Evolutionary conservation across 75 land plant species (phyloP).

Genomic region (Ceratopteris richardii): DNA sequence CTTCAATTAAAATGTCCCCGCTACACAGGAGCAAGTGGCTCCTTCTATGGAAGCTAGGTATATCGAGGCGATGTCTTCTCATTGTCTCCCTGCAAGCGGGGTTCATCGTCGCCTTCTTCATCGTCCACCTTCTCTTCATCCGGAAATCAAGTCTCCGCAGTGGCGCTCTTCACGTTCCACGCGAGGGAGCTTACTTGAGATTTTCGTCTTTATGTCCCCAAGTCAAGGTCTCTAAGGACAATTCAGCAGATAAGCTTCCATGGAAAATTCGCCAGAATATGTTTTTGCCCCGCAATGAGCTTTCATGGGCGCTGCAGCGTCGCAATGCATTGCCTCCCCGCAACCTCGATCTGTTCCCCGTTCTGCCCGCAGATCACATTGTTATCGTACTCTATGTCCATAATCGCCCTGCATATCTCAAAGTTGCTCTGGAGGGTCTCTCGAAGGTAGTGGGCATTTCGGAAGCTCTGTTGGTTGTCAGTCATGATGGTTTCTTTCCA

Average conservation of each 20-base stretch:
- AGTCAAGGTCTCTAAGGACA: not conserved
- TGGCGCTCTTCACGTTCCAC: not conserved
- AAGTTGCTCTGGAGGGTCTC: constrained; percentile 56
- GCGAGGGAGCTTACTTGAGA: not conserved
- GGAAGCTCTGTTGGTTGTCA: constrained; percentile 83
- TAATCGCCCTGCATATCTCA: constrained; percentile 83
- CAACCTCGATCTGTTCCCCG: constrained; percentile 70
- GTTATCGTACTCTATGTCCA: constrained; percentile 88
- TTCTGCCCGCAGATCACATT: constrained; percentile 47
- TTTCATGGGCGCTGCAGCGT: constrained; percentile 40
- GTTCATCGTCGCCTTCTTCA: not conserved
- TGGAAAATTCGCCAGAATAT: not conserved
- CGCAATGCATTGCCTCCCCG: constrained; percentile 61
- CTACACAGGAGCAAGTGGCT: not conserved
- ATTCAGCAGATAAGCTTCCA: not conserved
- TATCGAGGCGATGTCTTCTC: constrained; percentile 1
- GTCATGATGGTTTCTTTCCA: constrained; percentile 92
- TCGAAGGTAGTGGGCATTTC: constrained; percentile 67
- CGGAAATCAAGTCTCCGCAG: not conserved
- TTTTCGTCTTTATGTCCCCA: not conserved
- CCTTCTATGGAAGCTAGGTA: not conserved
- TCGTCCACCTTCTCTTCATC: not conserved
- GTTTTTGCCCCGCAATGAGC: constrained; percentile 32
- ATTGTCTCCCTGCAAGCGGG: not conserved
- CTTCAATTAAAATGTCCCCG: no score